Conservation (phyloP, 768 basidiomycete species). For the Flagelloscypha sp. region DNA sequence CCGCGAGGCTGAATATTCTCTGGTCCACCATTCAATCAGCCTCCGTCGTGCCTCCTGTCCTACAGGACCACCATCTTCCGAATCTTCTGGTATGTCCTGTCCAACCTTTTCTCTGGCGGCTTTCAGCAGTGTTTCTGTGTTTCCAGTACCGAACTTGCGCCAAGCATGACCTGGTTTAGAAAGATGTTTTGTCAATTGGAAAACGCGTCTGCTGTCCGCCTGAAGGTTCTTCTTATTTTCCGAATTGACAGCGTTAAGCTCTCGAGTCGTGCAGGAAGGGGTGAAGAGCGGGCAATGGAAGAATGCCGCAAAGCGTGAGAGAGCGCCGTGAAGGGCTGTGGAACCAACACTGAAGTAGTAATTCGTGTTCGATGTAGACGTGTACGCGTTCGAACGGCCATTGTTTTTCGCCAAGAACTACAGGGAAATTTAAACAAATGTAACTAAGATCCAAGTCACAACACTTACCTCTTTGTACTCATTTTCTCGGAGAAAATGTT, state of each 20-base stretch:
- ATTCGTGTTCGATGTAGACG: conserved; percentile 86
- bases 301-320: conserved; percentile 76
- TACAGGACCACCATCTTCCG: conserved; percentile 66
- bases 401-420: conserved; percentile 77
- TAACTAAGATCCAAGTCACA: neutral
- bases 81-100: conserved; percentile 36
- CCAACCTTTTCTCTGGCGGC: conserved; percentile 51
- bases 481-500: conserved; percentile 83
- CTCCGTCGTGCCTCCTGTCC: conserved; percentile 76
- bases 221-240: conserved; percentile 97
- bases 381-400: conserved; percentile 87
- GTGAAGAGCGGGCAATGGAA: conserved; percentile 91
- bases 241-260: conserved; percentile 93
- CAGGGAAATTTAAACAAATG: neutral
- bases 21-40: conserved; percentile 77
- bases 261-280: conserved; percentile 77
- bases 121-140: conserved; percentile 60
- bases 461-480: conserved; percentile 76
- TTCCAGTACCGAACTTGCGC: conserved; percentile 89
- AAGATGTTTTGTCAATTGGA: conserved; percentile 86
- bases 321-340: conserved; percentile 54
- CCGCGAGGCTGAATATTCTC: conserved; percentile 73
- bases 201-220: conserved; percentile 86
- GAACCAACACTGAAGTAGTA: conserved; percentile 72
- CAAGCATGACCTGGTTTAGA: conserved; percentile 74